Percentiles rank a stretch among this genome's conserved stretches.
Conservation (phyloP, 306 rosid genomes). For the Carpinus fangiana region DNA sequence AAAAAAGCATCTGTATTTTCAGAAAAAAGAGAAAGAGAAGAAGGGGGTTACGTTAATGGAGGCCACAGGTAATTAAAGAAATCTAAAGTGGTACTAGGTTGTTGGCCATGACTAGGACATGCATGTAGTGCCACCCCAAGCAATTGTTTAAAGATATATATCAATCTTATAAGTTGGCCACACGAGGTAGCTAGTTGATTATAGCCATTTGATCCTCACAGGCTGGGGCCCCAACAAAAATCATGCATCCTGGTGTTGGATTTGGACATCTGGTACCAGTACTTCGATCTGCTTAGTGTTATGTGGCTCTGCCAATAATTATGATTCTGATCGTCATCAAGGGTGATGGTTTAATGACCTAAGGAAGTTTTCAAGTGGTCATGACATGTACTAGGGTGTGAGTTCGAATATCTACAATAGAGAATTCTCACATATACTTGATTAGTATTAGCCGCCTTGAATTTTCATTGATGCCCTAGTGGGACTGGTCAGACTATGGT, state of each 20-base stretch:
- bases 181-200: not conserved
- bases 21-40: not conserved
- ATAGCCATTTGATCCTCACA: not conserved
- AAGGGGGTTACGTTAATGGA: constrained; percentile 5
- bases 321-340: not conserved
- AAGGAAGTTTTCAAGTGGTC: no score
- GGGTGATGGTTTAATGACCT: no score
- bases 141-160: not conserved
- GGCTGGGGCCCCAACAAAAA: not conserved
- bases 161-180: constrained; percentile 10
- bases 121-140: constrained; percentile 26
- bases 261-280: not conserved
- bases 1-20: not conserved
- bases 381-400: no score
- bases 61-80: constrained; percentile 19
- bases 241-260: not conserved
- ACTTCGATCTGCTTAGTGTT: not conserved
- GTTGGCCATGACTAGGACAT: constrained; percentile 56
- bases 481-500: no score
- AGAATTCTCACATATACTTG: no score
- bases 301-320: not conserved
- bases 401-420: no score
- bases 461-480: no score
- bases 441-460: no score
- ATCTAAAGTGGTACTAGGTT: constrained; percentile 76